Conservation (phyloP, 2,329 filamentous ascomycete species). For the Tolypocladium tropicale region DNA sequence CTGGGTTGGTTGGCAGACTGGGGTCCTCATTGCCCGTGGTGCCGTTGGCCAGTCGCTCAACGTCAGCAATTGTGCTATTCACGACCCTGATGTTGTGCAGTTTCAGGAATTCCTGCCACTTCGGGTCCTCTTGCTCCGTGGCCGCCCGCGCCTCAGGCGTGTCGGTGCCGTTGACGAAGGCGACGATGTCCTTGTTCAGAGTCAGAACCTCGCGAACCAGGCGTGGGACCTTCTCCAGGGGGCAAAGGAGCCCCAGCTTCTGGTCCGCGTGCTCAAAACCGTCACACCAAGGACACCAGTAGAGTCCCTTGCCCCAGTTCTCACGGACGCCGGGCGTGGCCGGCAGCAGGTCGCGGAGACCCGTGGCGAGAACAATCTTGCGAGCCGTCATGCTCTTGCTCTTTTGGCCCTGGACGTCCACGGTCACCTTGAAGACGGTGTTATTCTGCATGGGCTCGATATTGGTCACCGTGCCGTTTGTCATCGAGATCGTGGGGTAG, state of each 20-base stretch:
- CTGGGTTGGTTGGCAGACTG: conserved; percentile 29
- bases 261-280: conserved; percentile 52
- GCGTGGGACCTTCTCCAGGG: conserved; percentile 30
- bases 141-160: conserved; percentile 29
- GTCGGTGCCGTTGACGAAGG: conserved; percentile 50
- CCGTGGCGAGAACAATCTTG: conserved; percentile 48
- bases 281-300: conserved; percentile 57
- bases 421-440: conserved; percentile 34
- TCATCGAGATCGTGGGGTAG: conserved; percentile 38
- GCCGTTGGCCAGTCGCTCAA: conserved; percentile 36
- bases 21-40: conserved; percentile 25
- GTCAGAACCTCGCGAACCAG: conserved; percentile 42
- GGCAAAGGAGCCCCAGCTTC: conserved; percentile 40
- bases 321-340: conserved; percentile 41
- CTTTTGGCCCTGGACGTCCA: conserved; percentile 7
- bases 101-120: conserved; percentile 38
- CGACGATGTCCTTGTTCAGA: conserved; percentile 43
- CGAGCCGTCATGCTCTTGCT: conserved; percentile 30
- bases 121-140: conserved; percentile 27
- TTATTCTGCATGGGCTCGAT: conserved; percentile 27
- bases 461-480: conserved; percentile 40
- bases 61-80: conserved; percentile 39
- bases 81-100: conserved; percentile 42
- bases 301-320: conserved; percentile 49
- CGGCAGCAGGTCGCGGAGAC: conserved; percentile 44